Evolutionary conservation across 139 green algal species (phyloP).

Genomic region (Deuterostichococcus epilithicus): DNA sequence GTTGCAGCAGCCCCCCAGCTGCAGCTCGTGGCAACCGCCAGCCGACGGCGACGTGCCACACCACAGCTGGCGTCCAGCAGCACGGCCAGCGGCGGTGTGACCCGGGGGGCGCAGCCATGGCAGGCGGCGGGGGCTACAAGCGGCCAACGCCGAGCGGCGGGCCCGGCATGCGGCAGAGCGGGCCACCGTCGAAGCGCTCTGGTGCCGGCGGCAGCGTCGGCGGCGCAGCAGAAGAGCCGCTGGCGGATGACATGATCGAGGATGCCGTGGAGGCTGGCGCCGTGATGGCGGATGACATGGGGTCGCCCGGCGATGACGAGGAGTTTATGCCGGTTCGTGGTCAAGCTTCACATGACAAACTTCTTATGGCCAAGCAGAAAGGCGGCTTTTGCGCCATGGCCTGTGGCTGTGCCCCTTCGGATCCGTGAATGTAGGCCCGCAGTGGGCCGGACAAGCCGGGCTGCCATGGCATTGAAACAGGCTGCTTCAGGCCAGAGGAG

Average conservation of each 20-base stretch:
- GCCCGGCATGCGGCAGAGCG: neutral
- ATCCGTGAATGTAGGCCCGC: too few species aligned
- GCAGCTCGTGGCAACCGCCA: too few species aligned
- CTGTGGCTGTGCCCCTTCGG: too few species aligned
- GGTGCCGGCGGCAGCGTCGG: neutral
- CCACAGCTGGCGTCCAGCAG: neutral
- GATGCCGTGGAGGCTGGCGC: conserved; percentile 29
- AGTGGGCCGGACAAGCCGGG: too few species aligned
- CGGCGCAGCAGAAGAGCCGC: neutral
- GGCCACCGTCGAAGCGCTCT: neutral
- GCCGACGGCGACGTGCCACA: too few species aligned
- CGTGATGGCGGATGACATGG: conserved; percentile 39
- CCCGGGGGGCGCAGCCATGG: neutral
- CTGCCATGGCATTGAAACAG: too few species aligned
- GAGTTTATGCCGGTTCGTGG: conserved; percentile 13
- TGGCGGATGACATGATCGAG: conserved; percentile 27
- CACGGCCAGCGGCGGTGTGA: neutral
- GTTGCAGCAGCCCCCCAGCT: too few species aligned
- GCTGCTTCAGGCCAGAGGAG: too few species aligned
- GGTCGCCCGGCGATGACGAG: conserved; percentile 32
- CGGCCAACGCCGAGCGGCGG: neutral
- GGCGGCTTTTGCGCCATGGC: too few species aligned
- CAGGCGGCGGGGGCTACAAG: neutral
- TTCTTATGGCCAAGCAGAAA: too few species aligned
- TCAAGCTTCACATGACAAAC: neutral